These are phyloP conservation scores for Fusarium sacchari DNA, from an alignment of 2,329 filamentous ascomycete genomes.

Conservation along the genomic window DNA sequence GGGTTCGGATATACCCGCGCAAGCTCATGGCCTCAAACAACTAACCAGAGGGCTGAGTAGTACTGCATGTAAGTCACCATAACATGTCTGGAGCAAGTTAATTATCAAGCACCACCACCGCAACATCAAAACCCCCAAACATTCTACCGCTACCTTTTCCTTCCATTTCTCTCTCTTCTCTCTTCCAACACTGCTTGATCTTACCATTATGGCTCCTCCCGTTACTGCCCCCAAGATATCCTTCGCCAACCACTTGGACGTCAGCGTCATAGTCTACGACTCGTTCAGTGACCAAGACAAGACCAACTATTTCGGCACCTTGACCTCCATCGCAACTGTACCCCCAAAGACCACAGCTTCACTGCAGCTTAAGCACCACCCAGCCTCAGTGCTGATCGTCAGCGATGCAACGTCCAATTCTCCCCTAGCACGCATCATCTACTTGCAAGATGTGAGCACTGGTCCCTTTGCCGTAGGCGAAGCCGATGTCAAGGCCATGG, in stretches of 20 bases:
- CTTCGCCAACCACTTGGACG: neutral
- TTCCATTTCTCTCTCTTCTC: too few relatives aligned
- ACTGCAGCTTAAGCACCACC: neutral
- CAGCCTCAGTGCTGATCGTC: neutral
- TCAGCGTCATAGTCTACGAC: neutral
- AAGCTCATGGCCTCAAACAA: neutral
- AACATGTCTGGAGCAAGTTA: neutral
- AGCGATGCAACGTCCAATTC: neutral
- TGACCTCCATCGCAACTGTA: neutral
- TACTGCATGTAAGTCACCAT: neutral
- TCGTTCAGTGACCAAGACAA: neutral
- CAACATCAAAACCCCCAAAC: accelerated
- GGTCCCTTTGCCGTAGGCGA: neutral
- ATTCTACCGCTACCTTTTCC: too few relatives aligned
- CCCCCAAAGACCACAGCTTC: neutral
- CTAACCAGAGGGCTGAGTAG: neutral
- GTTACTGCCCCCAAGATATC: neutral
- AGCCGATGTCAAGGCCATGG: neutral
- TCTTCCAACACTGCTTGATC: neutral
- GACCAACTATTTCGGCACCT: neutral
- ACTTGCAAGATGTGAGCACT: neutral
- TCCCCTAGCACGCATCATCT: neutral
- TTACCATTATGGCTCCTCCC: neutral
- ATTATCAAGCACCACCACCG: neutral
- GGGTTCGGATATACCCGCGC: neutral